phyloP scores from a whole-genome alignment of 257 asterid species.

The Vinca minor region DNA sequence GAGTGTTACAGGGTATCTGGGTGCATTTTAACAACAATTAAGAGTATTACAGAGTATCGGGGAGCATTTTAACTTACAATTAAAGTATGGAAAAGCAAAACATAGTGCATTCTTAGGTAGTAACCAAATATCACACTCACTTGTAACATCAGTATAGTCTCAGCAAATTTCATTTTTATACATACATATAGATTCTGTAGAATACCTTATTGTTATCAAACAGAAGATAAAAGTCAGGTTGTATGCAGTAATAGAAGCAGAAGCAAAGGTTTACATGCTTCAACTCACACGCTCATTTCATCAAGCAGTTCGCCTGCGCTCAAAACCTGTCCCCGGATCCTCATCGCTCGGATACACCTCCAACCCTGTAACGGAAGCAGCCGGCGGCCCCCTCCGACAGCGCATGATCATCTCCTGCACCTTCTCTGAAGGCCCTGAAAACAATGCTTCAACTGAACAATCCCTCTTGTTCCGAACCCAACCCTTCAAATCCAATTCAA shows the following conservation, averaged over 20 bases:
- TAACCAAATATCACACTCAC: not conserved
- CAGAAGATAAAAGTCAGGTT: not conserved
- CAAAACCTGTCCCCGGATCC: slow-evolving; percentile 64
- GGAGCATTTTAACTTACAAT: no score
- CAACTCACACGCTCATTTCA: not conserved
- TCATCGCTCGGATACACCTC: slow-evolving; percentile 50
- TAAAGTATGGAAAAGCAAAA: no score
- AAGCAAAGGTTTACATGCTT: not conserved
- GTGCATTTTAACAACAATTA: no score
- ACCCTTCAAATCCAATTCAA: slow-evolving; percentile 64
- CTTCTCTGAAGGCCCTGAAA: slow-evolving; percentile 67
- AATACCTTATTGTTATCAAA: not conserved
- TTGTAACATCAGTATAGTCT: not conserved
- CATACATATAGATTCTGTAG: not conserved
- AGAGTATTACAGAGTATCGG: no score
- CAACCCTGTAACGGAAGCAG: slow-evolving; percentile 67
- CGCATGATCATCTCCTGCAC: slow-evolving; percentile 87
- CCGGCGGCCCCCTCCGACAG: slow-evolving; percentile 89
- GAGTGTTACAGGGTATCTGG: no score
- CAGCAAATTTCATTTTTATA: not conserved
- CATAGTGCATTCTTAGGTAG: not conserved
- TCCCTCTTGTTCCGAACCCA: slow-evolving; percentile 96
- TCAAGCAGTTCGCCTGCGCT: slow-evolving; percentile 68
- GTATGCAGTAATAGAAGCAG: not conserved
- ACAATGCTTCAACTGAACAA: slow-evolving; percentile 78